Base-by-base conservation (phyloP, 75 land plant genomes). In the Chamaecyparis obtusa region DNA sequence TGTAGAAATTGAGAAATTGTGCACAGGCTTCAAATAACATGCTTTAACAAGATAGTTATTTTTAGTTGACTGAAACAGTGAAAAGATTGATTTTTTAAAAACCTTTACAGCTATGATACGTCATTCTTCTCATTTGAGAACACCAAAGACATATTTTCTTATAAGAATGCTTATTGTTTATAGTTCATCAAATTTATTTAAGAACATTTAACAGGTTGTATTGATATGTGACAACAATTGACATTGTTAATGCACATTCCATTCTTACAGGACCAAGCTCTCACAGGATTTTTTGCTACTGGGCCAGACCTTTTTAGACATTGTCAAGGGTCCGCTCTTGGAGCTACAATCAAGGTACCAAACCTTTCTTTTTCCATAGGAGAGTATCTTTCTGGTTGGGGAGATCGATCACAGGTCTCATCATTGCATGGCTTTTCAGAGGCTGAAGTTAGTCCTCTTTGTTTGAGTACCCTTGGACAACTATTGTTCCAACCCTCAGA, bases 401-500 rank as follows among this genome's bases (percentile, higher is more conserved):
- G 88, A 49, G 36, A 19, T 32, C 85, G 75, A 6, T 46, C 49
- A 32, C 19, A 17, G 32, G 24, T 30, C 30, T 49, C 64, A 54
- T 35, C 64, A 54, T 35, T 30, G 44, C 83, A 39, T 41, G 48
- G 48, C 27, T 37, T 81, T 43, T 44, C 76, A 5, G 72, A 84
- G 75, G 64, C 83, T 83, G 81, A 24, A 67, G 74, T 56, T 44
- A 44, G 37, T n/a, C 46, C 49, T 16, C 85, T 46, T 83, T 89
- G 87, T 88, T 87, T 88, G 80, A 92, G 91, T 87, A 97, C 97
- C 13, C 92, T 96, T 83, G 95, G 93, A 17, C 96, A 95, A 89
- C 43, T 95, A 41, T 83, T 90, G 30, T 92, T 90, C 54, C 93
- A 95, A 76, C 95, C 93, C 16, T 90, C 87, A 60, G 90, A 90